A percentile compares a stretch with the other conserved stretches of the same genome.
phyloP scores from a whole-genome alignment of 1,284 basidiomycete genomes.

The Ceratobasidium sp. region DNA sequence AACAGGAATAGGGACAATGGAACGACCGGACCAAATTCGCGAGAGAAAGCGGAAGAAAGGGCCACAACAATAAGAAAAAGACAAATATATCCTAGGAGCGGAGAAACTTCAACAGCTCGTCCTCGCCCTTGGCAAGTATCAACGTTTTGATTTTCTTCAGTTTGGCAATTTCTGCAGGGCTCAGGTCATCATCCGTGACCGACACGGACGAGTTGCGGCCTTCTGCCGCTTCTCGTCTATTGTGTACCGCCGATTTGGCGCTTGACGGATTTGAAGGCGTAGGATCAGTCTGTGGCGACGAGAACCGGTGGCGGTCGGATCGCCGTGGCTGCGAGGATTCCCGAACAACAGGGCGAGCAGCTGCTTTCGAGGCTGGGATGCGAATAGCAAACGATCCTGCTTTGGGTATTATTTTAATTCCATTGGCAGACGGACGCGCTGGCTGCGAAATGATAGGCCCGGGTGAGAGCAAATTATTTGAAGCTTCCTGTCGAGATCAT shows the following conservation, averaged over 20 bases:
- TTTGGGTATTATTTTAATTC: constrained; percentile 40
- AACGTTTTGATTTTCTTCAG: constrained; percentile 42
- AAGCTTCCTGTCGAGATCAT: background rate
- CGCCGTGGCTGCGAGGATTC: constrained; percentile 8
- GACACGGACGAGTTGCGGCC: background rate
- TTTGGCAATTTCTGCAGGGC: constrained; percentile 42
- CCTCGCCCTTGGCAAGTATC: constrained; percentile 44
- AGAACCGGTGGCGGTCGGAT: constrained; percentile 1
- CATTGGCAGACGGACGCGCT: constrained; percentile 14
- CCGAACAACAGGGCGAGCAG: constrained; percentile 9
- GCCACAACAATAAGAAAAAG: background rate
- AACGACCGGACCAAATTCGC: background rate
- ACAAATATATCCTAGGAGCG: constrained; percentile 37
- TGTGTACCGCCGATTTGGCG: background rate
- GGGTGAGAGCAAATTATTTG: constrained; percentile 9
- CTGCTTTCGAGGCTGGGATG: constrained; percentile 34
- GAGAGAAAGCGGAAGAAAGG: background rate
- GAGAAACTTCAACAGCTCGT: constrained; percentile 44
- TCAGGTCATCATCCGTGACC: constrained; percentile 6
- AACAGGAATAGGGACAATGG: background rate
- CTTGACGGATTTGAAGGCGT: background rate
- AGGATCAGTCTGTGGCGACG: background rate
- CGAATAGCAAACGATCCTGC: constrained; percentile 39
- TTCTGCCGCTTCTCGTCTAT: background rate
- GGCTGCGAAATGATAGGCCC: constrained; percentile 7